A percentile compares a stretch with the other conserved stretches of the same genome.
These are phyloP conservation scores for Maudiozyma humilis DNA, from an alignment of 1,139 yeast species.

Conservation along the genomic window DNA sequence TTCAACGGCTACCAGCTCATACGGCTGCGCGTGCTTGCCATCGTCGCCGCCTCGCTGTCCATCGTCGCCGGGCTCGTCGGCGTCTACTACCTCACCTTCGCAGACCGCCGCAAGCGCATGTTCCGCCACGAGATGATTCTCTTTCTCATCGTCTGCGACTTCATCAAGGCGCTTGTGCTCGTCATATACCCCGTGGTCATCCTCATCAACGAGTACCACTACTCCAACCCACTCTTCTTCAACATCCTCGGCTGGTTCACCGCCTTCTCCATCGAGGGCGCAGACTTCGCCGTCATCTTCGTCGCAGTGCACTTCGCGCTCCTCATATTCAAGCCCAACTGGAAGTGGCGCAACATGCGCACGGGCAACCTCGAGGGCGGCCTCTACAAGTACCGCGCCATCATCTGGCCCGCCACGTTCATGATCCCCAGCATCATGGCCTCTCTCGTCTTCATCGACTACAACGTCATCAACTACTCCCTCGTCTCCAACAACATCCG, in stretches of 20 bases:
- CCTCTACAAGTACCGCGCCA: conserved; percentile 49
- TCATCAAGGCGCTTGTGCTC: conserved; percentile 63
- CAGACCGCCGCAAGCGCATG: conserved; percentile 52
- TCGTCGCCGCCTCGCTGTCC: conserved; percentile 51
- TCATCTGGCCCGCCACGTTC: conserved; percentile 52
- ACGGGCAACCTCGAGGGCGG: conserved; percentile 62
- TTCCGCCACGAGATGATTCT: conserved; percentile 69
- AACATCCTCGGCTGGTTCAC: conserved; percentile 81
- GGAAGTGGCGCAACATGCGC: conserved; percentile 38
- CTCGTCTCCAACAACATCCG: conserved; percentile 13
- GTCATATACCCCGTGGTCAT: conserved; percentile 57
- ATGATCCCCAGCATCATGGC: conserved; percentile 64
- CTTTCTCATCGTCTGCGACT: conserved; percentile 60
- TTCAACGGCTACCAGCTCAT: conserved; percentile 16
- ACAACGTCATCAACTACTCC: conserved; percentile 14
- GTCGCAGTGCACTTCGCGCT: conserved; percentile 80
- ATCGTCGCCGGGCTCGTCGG: conserved; percentile 47
- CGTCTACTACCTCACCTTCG: conserved; percentile 47
- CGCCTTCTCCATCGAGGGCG: conserved; percentile 76
- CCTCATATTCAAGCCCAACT: conserved; percentile 58
- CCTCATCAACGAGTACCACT: conserved; percentile 41
- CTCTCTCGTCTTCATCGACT: conserved; percentile 57
- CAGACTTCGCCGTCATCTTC: conserved; percentile 74
- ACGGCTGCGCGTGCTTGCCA: conserved; percentile 43
- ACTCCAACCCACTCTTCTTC: conserved; percentile 49